These are phyloP conservation scores for Plantago coronopus DNA, from an alignment of 305 asterid species.

Conservation along the genomic window DNA sequence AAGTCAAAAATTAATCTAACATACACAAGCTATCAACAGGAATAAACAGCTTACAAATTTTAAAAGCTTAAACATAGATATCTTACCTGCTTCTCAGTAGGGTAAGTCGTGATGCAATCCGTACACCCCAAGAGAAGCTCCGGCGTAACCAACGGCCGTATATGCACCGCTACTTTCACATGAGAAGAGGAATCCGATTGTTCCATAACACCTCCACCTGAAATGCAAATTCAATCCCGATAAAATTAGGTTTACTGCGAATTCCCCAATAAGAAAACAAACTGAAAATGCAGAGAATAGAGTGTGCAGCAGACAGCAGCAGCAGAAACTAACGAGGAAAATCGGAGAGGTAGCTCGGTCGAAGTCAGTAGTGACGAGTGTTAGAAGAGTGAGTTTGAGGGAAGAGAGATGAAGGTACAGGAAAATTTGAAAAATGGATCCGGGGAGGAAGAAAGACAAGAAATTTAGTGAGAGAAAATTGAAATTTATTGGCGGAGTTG, in stretches of 20 bases:
- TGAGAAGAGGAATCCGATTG: conserved; percentile 47
- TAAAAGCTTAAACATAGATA: background rate
- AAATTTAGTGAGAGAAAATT: background rate
- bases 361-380: background rate
- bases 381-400: background rate
- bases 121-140: conserved; percentile 93
- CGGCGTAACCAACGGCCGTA: conserved; percentile 81
- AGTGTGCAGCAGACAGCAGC: too few species aligned
- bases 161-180: conserved; percentile 82
- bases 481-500: background rate
- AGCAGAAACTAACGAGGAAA: too few species aligned
- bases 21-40: background rate
- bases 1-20: too few species aligned
- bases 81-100: conserved; percentile 74
- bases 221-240: background rate
- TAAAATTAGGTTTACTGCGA: background rate
- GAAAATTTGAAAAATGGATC: too few species aligned
- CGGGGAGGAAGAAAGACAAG: background rate
- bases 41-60: conserved; percentile 1
- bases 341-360: background rate
- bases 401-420: too few species aligned
- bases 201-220: conserved; percentile 39
- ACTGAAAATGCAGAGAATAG: too few species aligned
- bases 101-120: conserved; percentile 70
- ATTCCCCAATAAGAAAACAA: too few species aligned